Conservation (phyloP, 2,329 filamentous ascomycete genomes). For the Colletotrichum godetiae region DNA sequence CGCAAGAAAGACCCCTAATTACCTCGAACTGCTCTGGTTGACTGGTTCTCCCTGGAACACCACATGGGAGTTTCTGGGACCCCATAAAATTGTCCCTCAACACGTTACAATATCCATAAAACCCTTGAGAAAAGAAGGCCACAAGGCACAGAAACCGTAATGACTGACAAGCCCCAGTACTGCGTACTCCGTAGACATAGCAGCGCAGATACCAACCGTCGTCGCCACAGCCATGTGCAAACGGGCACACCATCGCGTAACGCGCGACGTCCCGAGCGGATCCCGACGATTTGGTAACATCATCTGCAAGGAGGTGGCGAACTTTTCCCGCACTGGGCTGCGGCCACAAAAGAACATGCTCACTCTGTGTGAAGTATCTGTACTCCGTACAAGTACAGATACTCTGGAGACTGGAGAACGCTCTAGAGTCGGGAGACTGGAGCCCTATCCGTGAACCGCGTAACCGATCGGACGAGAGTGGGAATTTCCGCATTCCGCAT, state of each 20-base stretch:
- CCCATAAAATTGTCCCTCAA: not conserved
- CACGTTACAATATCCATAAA: not conserved
- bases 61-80: not conserved
- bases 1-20: not conserved
- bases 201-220: not conserved
- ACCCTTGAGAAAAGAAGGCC: not conserved
- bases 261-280: conserved; percentile 30
- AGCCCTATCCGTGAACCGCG: not conserved
- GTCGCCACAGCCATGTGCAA: conserved; percentile 13
- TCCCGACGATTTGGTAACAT: conserved; percentile 27
- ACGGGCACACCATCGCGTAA: conserved; percentile 27
- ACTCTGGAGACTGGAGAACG: not conserved
- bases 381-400: not conserved
- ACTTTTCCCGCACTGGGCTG: not conserved
- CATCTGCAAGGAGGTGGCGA: conserved; percentile 31
- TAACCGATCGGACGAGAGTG: not conserved
- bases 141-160: not conserved
- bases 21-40: not conserved
- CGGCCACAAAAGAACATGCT: not conserved
- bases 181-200: not conserved
- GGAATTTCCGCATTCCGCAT: not conserved
- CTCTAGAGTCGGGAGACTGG: conserved; percentile 4
- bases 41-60: not conserved
- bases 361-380: not conserved
- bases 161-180: not conserved